Evolutionary conservation across 805 yeast species (phyloP), one percentile per base, ranked within the genome.

Genomic region (Isabelozyma rhagii): DNA sequence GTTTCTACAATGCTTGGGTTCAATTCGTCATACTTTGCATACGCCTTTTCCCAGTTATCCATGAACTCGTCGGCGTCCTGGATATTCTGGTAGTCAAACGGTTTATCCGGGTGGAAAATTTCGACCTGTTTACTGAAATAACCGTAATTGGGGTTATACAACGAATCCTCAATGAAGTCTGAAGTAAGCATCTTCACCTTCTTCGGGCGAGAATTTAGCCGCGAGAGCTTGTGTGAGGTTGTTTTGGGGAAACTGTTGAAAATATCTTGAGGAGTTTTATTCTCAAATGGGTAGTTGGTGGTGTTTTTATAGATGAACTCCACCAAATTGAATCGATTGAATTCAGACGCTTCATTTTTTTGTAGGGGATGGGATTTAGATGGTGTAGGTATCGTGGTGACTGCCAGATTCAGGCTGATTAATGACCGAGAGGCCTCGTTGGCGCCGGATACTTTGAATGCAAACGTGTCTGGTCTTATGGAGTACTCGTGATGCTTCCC

Each of bases 81-180:
- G 49, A 87, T 69, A 28, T 78, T 66, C 31, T 74, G 71, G 62
- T 83, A 89, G 43, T 83, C 79, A 57, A 87, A 84, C 0, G 92
- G 89, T 43, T 74, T 66, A 25, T 78, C 80, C 1, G 84, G 83
- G 51, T 85, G 85, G 64, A 84, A 88, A 55, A 88, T 88, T 59
- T 85, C 87, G 8, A 87, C 96, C 55, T 87, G 87, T 55, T 82
- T 79, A 1, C 90, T 77, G 58, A 89, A 89, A 64, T 89, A 90
- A 1, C 97, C 97, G 62, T 89, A 89, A 54, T 77, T 60, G 0
- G 93, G 90, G 66, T 90, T 87, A 62, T 89, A 89, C 57, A 89
- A 68, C 15, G 93, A 84, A 63, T 89, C 96, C 58, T 89, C 96
- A 50, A 89, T 90, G 66, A 87, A 90, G 58, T 88, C 96, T 9